Base-by-base conservation (phyloP, 1,139 yeast species). In the Suhomyces bolitotheri region DNA sequence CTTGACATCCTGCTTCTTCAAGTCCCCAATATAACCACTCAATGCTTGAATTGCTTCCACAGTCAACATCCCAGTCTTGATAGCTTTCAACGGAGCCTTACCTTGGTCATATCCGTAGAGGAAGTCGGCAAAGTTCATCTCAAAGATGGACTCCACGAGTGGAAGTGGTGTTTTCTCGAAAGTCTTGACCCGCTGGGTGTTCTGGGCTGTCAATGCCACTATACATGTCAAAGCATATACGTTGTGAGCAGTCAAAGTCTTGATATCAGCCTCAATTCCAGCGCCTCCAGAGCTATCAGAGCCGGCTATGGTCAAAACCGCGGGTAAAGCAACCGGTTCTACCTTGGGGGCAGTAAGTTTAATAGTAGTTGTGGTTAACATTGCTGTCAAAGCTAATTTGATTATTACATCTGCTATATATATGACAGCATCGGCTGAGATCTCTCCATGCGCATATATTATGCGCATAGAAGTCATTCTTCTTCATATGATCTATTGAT, bases 281-380 rank as follows among this genome's bases (percentile, higher is more conserved):
- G 97, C 97, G 4, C 97, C 97, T 2, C 97, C 97, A 3, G 95
- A 84, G 32, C 83, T 78, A 55, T 89, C 97, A 0, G 95, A 83
- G 0, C 96, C 96, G 9, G 90, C 90, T 30, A 83, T 70, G 0
- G 88, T 78, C 44, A 82, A 55, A 4, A 82, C 87, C 2, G 65
- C 70, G 0, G 71, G 71, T 4, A 56, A 43, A 7, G 24, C 15
- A 8, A 53, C 50, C 22, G 62, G 27, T 7, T 17, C 19, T 4
- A 31, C 13, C 10, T 14, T 20, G 4, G 27, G 20, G 3, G n/a
- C n/a, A n/a, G n/a, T n/a, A n/a, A n/a, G n/a, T n/a, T n/a, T n/a
- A n/a, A n/a, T n/a, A n/a, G n/a, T n/a, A n/a, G n/a, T n/a, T n/a
- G n/a, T n/a, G n/a, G n/a, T n/a, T n/a, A n/a, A n/a, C n/a, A n/a